Conservation (phyloP, 192 early-diverging fungal species). For the Haplosporangium gracile region DNA sequence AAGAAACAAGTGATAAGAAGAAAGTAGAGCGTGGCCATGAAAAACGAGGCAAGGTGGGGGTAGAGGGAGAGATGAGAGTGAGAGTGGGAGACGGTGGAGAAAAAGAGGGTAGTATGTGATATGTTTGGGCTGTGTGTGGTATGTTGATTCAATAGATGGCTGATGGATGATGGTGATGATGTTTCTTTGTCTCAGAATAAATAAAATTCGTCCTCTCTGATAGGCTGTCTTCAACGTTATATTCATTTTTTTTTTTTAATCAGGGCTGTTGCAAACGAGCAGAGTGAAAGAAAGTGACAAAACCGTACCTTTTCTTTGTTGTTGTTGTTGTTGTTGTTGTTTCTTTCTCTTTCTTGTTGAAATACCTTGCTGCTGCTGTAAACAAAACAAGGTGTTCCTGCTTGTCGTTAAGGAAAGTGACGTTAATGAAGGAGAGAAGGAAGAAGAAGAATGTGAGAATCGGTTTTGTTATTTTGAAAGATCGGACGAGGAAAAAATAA, state of each 20-base stretch:
- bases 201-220: neutral
- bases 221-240: neutral
- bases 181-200: slow-evolving; percentile 9
- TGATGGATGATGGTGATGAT: neutral
- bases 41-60: neutral
- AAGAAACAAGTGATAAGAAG: neutral
- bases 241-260: neutral
- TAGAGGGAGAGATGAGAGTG: neutral
- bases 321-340: neutral
- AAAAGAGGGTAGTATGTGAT: no score
- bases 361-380: neutral
- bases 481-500: neutral
- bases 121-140: no score
- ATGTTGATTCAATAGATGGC: no score
- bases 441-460: neutral
- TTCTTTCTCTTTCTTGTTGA: neutral
- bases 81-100: no score
- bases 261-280: neutral
- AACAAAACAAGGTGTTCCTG: neutral
- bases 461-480: no score
- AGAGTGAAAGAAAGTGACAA: neutral
- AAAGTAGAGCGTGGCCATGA: neutral
- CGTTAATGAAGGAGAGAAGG: neutral
- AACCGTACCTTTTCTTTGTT: slow-evolving; percentile 9
- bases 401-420: neutral